Conservation (phyloP, 306 rosid genomes). For the Fragaria ananassa region DNA sequence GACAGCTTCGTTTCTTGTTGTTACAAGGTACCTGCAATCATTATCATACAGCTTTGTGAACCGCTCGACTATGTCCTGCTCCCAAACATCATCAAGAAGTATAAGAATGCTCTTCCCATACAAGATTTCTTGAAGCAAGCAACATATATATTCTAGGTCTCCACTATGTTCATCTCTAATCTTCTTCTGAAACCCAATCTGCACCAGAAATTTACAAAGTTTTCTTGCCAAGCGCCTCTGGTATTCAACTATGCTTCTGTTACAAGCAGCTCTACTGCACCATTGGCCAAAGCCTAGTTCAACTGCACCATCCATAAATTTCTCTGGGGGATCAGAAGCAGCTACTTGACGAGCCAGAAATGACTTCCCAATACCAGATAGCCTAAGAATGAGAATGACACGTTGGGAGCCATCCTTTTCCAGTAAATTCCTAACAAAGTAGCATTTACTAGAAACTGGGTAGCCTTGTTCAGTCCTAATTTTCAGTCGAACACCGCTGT, state of each 20-base stretch:
- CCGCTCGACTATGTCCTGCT: conserved; percentile 33
- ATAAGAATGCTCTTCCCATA: conserved; percentile 30
- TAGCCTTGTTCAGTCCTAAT: conserved; percentile 28
- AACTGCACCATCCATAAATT: conserved; percentile 31
- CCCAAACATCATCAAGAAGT: conserved; percentile 37
- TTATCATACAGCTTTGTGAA: conserved; percentile 30
- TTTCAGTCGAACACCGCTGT: conserved; percentile 20
- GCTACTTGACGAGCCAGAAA: conserved; percentile 32
- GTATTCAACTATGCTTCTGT: conserved; percentile 21
- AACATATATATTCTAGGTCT: conserved; percentile 28
- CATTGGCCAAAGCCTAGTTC: conserved; percentile 36
- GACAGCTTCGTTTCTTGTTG: conserved; percentile 38
- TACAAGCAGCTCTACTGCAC: conserved; percentile 38
- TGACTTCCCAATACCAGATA: conserved; percentile 35
- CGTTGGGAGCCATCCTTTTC: conserved; percentile 11
- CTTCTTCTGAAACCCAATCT: conserved; percentile 35
- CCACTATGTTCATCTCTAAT: conserved; percentile 23
- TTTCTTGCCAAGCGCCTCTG: conserved; percentile 30
- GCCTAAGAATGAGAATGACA: conserved; percentile 27
- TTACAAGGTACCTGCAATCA: conserved; percentile 31
- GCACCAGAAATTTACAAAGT: conserved; percentile 26
- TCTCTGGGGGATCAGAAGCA: conserved; percentile 26
- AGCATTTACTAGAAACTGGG: conserved; percentile 26
- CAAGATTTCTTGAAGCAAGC: conserved; percentile 34
- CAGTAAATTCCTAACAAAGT: conserved; percentile 26